A percentile compares a stretch with the other conserved stretches of the same genome.
These are phyloP conservation scores for Aspergillus bridgeri DNA, from an alignment of 495 filamentous ascomycete species.

Conservation along the genomic window DNA sequence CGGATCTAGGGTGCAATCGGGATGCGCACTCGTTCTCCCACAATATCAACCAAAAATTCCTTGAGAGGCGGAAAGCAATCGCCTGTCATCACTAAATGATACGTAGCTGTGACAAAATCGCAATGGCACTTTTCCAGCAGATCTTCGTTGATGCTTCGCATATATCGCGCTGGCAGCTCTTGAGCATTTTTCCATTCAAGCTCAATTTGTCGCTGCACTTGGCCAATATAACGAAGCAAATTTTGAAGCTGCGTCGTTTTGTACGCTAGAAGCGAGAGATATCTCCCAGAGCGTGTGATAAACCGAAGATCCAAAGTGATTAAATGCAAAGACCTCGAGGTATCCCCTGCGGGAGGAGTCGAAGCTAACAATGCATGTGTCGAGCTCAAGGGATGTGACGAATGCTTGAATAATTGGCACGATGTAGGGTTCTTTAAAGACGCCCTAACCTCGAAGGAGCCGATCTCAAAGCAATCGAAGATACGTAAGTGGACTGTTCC, in stretches of 20 bases:
- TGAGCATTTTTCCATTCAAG: conserved; percentile 77
- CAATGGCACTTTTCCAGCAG: conserved; percentile 54
- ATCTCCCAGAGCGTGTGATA: conserved; percentile 71
- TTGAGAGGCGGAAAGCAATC: conserved; percentile 70
- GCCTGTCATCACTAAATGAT: conserved; percentile 83
- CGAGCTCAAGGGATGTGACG: conserved; percentile 68
- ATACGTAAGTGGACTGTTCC: conserved; percentile 80
- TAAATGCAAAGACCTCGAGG: conserved; percentile 47
- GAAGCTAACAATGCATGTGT: conserved; percentile 71
- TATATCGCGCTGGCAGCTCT: conserved; percentile 73
- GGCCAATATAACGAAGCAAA: conserved; percentile 73
- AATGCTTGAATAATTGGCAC: conserved; percentile 47
- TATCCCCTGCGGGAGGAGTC: conserved; percentile 19
- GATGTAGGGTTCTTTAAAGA: conserved; percentile 14
- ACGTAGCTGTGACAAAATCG: conserved; percentile 70
- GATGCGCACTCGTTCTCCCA: conserved; percentile 70
- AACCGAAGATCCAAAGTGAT: conserved; percentile 81
- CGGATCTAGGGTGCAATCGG: neutral
- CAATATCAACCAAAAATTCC: conserved; percentile 86
- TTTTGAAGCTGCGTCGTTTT: conserved; percentile 87
- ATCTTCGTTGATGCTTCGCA: conserved; percentile 69
- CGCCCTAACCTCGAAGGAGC: conserved; percentile 51
- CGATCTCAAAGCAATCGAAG: conserved; percentile 86
- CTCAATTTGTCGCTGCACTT: conserved; percentile 70
- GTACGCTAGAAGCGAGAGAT: conserved; percentile 76